Conservation (phyloP, 164 flowering plant genomes). For the Tinospora cordifolia region DNA sequence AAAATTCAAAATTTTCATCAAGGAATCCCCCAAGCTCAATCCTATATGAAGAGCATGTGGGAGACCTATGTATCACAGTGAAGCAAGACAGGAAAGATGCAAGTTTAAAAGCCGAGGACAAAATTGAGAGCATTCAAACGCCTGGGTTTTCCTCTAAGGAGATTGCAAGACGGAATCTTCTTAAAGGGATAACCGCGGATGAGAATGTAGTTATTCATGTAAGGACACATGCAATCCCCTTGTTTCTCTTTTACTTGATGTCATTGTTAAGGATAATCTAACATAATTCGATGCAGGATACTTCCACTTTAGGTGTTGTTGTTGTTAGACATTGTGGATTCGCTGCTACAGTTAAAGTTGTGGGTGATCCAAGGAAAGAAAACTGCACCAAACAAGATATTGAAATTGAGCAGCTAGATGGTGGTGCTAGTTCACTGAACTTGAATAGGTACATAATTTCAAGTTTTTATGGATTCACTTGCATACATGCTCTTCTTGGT, state of each 20-base stretch:
- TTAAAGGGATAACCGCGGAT: slow-evolving; percentile 89
- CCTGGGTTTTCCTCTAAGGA: slow-evolving; percentile 33
- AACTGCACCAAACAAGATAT: slow-evolving; percentile 34
- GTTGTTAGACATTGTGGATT: slow-evolving; percentile 14
- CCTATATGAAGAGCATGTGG: slow-evolving; percentile 50
- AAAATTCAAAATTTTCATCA: slow-evolving; percentile 8
- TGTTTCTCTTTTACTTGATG: background rate
- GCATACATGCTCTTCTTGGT: background rate
- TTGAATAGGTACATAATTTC: slow-evolving; percentile 49
- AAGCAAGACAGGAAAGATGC: slow-evolving; percentile 27
- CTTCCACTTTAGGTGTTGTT: slow-evolving; percentile 14
- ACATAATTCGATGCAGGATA: slow-evolving; percentile 51
- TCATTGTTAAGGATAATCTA: slow-evolving; percentile 4
- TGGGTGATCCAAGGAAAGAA: slow-evolving; percentile 39
- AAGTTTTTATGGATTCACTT: background rate
- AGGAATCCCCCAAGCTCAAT: slow-evolving; percentile 24
- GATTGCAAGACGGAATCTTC: slow-evolving; percentile 45
- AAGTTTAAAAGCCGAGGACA: slow-evolving; percentile 31
- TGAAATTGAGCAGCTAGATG: slow-evolving; percentile 70
- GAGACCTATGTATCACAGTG: slow-evolving; percentile 59
- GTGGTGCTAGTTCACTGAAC: slow-evolving; percentile 86
- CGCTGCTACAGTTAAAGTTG: slow-evolving; percentile 47
- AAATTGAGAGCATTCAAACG: slow-evolving; percentile 21
- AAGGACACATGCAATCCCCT: slow-evolving; percentile 24
- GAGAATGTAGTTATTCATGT: slow-evolving; percentile 82